phyloP scores from a whole-genome alignment of 305 asterid species.

The Fraxinus platypoda region DNA sequence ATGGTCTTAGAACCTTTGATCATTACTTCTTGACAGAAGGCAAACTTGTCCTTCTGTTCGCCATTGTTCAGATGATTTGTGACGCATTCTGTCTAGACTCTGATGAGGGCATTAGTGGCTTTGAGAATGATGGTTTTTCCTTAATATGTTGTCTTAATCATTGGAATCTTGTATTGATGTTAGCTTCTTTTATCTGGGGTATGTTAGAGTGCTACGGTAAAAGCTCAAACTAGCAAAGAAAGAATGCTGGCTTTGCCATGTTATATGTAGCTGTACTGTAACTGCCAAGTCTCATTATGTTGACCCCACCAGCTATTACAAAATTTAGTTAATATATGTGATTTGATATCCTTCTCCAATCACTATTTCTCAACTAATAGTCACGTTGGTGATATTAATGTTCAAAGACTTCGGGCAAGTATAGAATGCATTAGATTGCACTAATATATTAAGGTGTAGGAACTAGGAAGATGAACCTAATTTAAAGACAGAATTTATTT shows the following conservation, averaged over 20 bases:
- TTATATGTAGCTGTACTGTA: background rate
- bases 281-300: background rate
- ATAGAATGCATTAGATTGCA: background rate
- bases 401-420: background rate
- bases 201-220: background rate
- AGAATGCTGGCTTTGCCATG: background rate
- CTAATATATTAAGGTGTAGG: background rate
- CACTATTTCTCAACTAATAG: background rate
- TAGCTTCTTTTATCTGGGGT: background rate
- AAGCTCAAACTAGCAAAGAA: background rate
- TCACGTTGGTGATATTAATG: background rate
- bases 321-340: background rate
- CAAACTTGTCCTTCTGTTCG: background rate
- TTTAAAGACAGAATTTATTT: background rate
- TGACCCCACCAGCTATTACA: background rate
- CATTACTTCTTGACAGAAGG: background rate
- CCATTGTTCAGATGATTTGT: background rate
- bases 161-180: background rate
- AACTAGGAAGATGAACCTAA: background rate
- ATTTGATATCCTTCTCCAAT: background rate
- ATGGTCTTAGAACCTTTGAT: background rate
- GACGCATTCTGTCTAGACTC: background rate
- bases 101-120: background rate
- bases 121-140: background rate
- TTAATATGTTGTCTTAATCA: background rate